These are phyloP conservation scores for Gossypioides kirkii DNA, from an alignment of 345 rosid genomes.

Conservation along the genomic window DNA sequence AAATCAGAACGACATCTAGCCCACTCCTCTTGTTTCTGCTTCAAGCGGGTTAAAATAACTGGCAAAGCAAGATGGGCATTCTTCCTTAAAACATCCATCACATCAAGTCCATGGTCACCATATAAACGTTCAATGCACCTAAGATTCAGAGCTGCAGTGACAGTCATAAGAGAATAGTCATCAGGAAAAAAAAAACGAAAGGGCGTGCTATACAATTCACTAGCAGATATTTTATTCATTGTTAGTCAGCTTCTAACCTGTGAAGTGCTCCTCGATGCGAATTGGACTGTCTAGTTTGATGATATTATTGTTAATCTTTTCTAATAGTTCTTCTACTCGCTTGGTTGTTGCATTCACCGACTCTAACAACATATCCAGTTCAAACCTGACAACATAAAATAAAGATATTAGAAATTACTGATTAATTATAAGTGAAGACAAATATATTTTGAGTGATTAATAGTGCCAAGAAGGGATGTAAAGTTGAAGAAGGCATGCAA, in stretches of 20 bases:
- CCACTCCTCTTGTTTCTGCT: conserved; percentile 99
- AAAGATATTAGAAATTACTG: conserved; percentile 15
- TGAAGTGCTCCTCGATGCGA: conserved; percentile 67
- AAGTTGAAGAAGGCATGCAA: background rate
- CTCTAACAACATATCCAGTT: conserved; percentile 94
- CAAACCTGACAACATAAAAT: conserved; percentile 58
- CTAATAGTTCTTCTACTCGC: conserved; percentile 80
- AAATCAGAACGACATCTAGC: conserved; percentile 87
- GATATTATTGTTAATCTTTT: conserved; percentile 59
- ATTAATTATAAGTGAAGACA: background rate
- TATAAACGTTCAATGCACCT: conserved; percentile 95
- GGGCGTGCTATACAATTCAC: conserved; percentile 5
- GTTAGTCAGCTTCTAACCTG: conserved; percentile 48
- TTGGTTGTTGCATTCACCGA: conserved; percentile 76
- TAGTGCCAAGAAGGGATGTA: background rate
- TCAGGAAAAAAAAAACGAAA: conserved; percentile 13
- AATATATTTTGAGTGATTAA: background rate
- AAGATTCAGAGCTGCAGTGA: conserved; percentile 64
- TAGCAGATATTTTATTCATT: background rate
- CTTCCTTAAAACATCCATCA: conserved; percentile 81
- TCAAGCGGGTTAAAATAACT: conserved; percentile 83
- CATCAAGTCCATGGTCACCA: conserved; percentile 98
- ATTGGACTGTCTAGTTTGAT: conserved; percentile 55
- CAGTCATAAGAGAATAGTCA: conserved; percentile 13
- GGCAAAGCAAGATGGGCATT: conserved; percentile 84